Percentiles rank a stretch among this genome's conserved stretches.
Conservation (phyloP, 2,329 filamentous ascomycete genomes). For the Cercospora berteroae region DNA sequence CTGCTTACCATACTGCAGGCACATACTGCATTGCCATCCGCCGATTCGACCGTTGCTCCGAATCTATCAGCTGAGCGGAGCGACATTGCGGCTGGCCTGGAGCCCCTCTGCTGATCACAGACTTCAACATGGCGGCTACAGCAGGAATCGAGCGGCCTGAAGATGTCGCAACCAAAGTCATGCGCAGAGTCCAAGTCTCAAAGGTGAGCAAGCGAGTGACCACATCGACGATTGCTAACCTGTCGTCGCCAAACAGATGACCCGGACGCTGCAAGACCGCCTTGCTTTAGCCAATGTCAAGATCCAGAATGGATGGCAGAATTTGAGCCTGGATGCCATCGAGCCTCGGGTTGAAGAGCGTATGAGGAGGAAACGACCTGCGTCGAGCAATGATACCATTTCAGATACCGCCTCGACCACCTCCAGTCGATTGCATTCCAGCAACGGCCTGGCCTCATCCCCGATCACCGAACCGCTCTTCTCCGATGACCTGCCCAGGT, state of each 20-base stretch:
- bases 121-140: conserved; percentile 31
- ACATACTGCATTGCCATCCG: neutral
- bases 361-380: conserved; percentile 68
- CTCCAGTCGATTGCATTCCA: conserved; percentile 71
- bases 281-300: conserved; percentile 96
- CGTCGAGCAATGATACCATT: conserved; percentile 62
- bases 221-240: conserved; percentile 21
- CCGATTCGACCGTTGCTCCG: neutral
- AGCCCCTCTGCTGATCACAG: conserved; percentile 18
- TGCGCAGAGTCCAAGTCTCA: conserved; percentile 41
- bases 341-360: conserved; percentile 81
- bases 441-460: conserved; percentile 73
- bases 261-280: conserved; percentile 85
- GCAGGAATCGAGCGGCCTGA: conserved; percentile 30
- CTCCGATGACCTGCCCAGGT: conserved; percentile 75
- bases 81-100: conserved; percentile 2
- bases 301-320: conserved; percentile 92
- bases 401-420: conserved; percentile 85
- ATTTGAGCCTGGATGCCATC: conserved; percentile 79
- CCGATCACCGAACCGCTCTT: conserved; percentile 80
- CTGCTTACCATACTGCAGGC: neutral
- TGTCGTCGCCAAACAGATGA: conserved; percentile 64
- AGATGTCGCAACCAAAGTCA: conserved; percentile 40
- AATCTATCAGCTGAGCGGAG: conserved; percentile 1
- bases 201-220: conserved; percentile 33